phyloP scores from a whole-genome alignment of 225 moss, liverwort and hornwort species.

The Rhytidiadelphus loreus region DNA sequence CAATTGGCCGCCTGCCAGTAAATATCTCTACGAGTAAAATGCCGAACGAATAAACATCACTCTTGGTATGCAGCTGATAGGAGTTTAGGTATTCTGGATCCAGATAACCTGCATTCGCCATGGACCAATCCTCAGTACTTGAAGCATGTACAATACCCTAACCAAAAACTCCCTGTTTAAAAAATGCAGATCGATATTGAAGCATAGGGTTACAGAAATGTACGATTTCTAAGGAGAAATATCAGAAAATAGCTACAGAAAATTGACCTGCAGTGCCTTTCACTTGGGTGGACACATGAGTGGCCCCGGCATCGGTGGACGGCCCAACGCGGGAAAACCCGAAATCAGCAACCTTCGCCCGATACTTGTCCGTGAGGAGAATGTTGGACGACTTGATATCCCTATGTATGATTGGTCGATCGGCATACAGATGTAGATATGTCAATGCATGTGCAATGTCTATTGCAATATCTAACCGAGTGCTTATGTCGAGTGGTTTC shows the following conservation, averaged over 20 bases:
- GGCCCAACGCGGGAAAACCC: constrained; percentile 58
- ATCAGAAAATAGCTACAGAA: background rate
- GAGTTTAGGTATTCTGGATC: constrained; percentile 50
- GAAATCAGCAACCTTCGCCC: constrained; percentile 66
- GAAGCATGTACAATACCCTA: background rate
- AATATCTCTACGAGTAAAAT: constrained; percentile 50
- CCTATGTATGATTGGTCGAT: constrained; percentile 54
- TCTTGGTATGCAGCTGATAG: constrained; percentile 41
- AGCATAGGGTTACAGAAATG: background rate
- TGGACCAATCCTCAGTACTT: background rate
- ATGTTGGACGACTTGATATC: constrained; percentile 57
- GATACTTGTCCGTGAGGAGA: constrained; percentile 44
- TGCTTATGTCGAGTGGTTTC: constrained; percentile 41
- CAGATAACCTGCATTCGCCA: constrained; percentile 42
- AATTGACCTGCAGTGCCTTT: constrained; percentile 51
- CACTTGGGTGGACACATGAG: constrained; percentile 60
- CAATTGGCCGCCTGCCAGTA: constrained; percentile 55
- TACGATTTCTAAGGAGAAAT: background rate
- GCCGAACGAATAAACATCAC: constrained; percentile 58
- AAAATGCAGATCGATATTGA: background rate
- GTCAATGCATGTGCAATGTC: constrained; percentile 78
- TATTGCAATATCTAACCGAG: constrained; percentile 67
- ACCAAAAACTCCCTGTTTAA: background rate
- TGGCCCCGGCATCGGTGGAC: constrained; percentile 38
- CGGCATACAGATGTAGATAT: constrained; percentile 84